Percentiles rank a stretch among this genome's conserved stretches.
Conservation (phyloP, 1,284 basidiomycete genomes). For the Cryptococcus maquisensis region DNA sequence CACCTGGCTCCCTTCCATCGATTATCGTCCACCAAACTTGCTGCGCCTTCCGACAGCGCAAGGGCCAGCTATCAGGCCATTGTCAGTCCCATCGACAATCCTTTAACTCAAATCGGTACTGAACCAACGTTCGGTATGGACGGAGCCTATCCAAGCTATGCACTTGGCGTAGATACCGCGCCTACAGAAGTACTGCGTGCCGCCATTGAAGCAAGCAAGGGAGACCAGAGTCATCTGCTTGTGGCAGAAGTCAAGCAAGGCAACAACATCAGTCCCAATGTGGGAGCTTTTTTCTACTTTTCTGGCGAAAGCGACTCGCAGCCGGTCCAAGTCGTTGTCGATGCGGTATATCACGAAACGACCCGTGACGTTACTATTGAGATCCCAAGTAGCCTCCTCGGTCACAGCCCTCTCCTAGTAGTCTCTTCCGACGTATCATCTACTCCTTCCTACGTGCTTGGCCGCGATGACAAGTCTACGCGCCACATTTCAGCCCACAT, state of each 20-base stretch:
- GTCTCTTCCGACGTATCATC: background rate
- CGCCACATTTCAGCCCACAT: slow-evolving; percentile 5
- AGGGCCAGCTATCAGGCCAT: background rate
- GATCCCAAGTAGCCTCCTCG: background rate
- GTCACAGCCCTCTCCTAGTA: slow-evolving; percentile 1
- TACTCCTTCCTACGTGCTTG: background rate
- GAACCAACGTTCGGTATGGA: background rate
- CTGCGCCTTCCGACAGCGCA: background rate
- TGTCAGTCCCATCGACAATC: background rate
- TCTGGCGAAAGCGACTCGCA: background rate
- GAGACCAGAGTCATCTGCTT: background rate
- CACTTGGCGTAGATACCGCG: background rate
- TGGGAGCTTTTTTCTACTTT: background rate
- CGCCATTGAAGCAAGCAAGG: slow-evolving; percentile 2
- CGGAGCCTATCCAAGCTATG: background rate
- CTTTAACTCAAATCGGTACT: background rate
- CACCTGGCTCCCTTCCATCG: slow-evolving; percentile 3
- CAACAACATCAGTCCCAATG: background rate
- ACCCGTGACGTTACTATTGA: slow-evolving; percentile 4
- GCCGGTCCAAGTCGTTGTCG: background rate
- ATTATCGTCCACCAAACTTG: background rate
- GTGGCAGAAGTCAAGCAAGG: background rate
- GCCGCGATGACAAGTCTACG: background rate
- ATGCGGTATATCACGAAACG: background rate
- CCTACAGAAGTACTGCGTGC: background rate